Conservation (phyloP, 768 basidiomycete species). For the Boletus reticuloceps region DNA sequence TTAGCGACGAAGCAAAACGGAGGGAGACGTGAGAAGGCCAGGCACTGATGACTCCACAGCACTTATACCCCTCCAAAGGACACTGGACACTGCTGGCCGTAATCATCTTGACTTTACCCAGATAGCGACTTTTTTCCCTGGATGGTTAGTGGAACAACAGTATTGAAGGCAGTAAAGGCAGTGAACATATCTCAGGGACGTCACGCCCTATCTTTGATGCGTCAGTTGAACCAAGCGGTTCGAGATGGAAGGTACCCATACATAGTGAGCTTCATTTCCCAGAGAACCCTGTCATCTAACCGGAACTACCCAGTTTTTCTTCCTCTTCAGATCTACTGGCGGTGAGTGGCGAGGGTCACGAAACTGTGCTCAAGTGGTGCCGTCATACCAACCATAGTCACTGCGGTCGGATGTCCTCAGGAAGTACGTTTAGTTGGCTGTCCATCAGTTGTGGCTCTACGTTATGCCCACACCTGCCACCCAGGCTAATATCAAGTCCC, state of each 20-base stretch:
- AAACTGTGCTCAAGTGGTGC: too few relatives aligned
- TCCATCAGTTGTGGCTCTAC: background rate
- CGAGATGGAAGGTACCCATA: background rate
- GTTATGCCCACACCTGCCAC: too few relatives aligned
- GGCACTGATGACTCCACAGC: background rate
- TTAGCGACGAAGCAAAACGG: constrained; percentile 11
- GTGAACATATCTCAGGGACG: background rate
- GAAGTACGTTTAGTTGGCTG: too few relatives aligned
- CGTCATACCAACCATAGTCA: too few relatives aligned
- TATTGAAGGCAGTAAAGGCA: background rate
- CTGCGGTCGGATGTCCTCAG: too few relatives aligned
- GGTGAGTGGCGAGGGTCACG: background rate
- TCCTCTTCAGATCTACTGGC: background rate
- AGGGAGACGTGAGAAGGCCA: constrained; percentile 20
- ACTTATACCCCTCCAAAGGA: constrained; percentile 11
- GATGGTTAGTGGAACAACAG: background rate
- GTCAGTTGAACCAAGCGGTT: background rate
- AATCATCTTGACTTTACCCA: constrained; percentile 12
- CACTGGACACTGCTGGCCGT: constrained; percentile 1
- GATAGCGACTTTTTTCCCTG: too few relatives aligned
- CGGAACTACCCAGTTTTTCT: too few relatives aligned
- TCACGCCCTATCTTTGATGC: too few relatives aligned
- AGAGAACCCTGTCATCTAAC: background rate
- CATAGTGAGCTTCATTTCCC: constrained; percentile 3
- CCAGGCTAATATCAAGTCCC: too few relatives aligned